Evolutionary conservation across 108 stramenopile species (phyloP).

Genomic region (Cyclostephanos invisitatus): DNA sequence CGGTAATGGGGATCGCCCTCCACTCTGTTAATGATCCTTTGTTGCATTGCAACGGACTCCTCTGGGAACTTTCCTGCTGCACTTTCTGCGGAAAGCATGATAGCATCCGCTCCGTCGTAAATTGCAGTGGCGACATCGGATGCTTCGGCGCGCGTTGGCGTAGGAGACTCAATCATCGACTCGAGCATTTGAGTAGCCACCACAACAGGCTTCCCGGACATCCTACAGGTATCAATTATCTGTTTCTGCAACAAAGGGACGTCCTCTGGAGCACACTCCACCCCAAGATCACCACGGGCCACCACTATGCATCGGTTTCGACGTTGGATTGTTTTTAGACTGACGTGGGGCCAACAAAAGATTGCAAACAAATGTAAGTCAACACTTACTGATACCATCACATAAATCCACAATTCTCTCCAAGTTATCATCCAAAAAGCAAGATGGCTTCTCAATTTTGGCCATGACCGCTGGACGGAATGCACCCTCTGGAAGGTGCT

Average conservation of each 20-base stretch:
- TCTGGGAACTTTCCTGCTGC: constrained; percentile 70
- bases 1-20: constrained; percentile 67
- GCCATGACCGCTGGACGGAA: constrained; percentile 73
- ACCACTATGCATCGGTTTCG: constrained; percentile 43
- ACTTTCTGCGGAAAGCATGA: constrained; percentile 86
- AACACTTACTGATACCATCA: constrained; percentile 52
- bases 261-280: constrained; percentile 94
- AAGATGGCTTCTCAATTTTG: constrained; percentile 82
- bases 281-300: constrained; percentile 93
- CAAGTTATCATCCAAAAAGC: constrained; percentile 62
- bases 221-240: constrained; percentile 92
- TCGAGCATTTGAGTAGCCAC: constrained; percentile 90
- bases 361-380: constrained; percentile 34
- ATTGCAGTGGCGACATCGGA: constrained; percentile 88
- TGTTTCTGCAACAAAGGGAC: constrained; percentile 95
- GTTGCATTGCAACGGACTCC: constrained; percentile 84
- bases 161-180: constrained; percentile 79
- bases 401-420: constrained; percentile 77
- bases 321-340: constrained; percentile 34
- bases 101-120: constrained; percentile 88
- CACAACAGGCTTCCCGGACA: constrained; percentile 88
- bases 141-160: constrained; percentile 86
- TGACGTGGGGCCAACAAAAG: constrained; percentile 9
- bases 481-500: constrained; percentile 39
- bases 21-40: constrained; percentile 80